Evolutionary conservation across 805 yeast species (phyloP).

Genomic region (Yamadazyma takamatsuzukensis): DNA sequence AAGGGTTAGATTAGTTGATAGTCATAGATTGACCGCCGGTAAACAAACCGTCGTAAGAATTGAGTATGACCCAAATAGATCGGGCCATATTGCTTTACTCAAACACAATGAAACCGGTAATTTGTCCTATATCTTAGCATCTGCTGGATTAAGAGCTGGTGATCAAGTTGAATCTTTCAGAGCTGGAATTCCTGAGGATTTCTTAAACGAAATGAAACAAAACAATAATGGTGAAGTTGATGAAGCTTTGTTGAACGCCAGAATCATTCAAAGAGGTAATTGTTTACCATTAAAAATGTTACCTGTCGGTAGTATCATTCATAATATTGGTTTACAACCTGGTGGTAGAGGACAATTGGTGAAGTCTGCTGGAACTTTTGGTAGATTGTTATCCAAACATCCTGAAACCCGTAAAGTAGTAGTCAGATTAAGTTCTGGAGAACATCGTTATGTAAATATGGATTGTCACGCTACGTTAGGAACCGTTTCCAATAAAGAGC

Average conservation of each 20-base stretch:
- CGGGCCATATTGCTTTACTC: conserved; percentile 87
- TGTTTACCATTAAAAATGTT: conserved; percentile 90
- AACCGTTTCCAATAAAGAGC: conserved; percentile 87
- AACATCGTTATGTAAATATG: conserved; percentile 82
- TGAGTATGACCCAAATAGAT: conserved; percentile 93
- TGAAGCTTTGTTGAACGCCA: conserved; percentile 83
- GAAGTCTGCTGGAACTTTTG: conserved; percentile 93
- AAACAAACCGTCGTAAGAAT: conserved; percentile 78
- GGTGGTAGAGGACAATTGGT: conserved; percentile 83
- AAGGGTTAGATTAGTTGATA: conserved; percentile 80
- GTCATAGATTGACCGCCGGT: conserved; percentile 63
- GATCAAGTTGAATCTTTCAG: conserved; percentile 88
- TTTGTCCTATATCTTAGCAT: conserved; percentile 79
- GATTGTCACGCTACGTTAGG: conserved; percentile 94
- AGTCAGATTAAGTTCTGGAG: conserved; percentile 84
- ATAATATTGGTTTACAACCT: conserved; percentile 73
- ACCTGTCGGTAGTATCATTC: conserved; percentile 90
- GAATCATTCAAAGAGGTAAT: conserved; percentile 89
- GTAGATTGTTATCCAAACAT: conserved; percentile 76
- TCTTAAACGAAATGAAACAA: conserved; percentile 65
- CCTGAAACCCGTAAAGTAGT: conserved; percentile 70
- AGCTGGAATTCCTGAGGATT: conserved; percentile 74
- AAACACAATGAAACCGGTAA: conserved; percentile 59
- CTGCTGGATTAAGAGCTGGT: conserved; percentile 90
- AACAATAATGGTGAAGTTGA: conserved; percentile 75